A percentile compares a stretch with the other conserved stretches of the same genome.
Evolutionary conservation across 2,329 filamentous ascomycete genomes (phyloP).

Genomic region (Botrytis fabae): DNA sequence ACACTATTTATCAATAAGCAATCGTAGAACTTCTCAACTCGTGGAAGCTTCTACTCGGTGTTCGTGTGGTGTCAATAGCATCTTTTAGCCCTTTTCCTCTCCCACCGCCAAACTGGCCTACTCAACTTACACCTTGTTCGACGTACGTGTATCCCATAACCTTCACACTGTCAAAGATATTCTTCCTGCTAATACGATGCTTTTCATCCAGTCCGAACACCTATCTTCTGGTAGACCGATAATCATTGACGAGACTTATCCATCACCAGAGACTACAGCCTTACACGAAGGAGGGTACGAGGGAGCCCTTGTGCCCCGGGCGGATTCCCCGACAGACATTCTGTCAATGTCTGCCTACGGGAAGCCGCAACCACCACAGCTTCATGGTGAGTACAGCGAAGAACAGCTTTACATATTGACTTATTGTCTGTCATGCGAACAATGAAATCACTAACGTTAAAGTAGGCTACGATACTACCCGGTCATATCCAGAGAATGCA

Average conservation of each 20-base stretch:
- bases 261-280: constrained; percentile 41
- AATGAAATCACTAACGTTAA: constrained; percentile 26
- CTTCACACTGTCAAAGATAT: background rate
- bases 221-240: constrained; percentile 37
- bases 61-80: background rate
- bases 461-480: constrained; percentile 39
- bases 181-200: constrained; percentile 30
- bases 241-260: constrained; percentile 42
- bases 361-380: constrained; percentile 72
- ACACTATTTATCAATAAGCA: constrained; percentile 8
- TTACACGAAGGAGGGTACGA: constrained; percentile 42
- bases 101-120: constrained; percentile 42
- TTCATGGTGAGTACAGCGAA: constrained; percentile 69
- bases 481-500: constrained; percentile 45
- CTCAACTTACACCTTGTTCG: constrained; percentile 40
- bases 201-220: constrained; percentile 35
- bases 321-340: constrained; percentile 37
- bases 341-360: constrained; percentile 81
- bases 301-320: constrained; percentile 41
- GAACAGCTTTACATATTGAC: background rate
- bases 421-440: constrained; percentile 11
- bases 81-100: constrained; percentile 13
- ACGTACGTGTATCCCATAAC: constrained; percentile 34
- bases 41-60: background rate
- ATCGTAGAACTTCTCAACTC: constrained; percentile 14